Evolutionary conservation across 495 filamentous ascomycete species (phyloP), one percentile per base, ranked within the genome.

Genomic region (Stereocaulon alpinum): DNA sequence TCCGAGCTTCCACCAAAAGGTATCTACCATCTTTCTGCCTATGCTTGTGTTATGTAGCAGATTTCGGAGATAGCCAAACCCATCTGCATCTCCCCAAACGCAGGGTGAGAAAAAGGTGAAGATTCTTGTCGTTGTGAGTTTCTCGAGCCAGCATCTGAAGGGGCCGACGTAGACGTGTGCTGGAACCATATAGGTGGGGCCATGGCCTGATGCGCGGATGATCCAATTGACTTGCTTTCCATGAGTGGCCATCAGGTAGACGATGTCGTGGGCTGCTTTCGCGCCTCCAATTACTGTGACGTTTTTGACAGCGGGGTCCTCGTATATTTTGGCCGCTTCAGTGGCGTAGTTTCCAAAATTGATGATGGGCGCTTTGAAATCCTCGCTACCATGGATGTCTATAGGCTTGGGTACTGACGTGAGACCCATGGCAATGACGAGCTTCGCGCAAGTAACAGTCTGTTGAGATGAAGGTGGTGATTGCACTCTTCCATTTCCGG

Each of bases 241-340:
- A 1, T 77, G 73, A 0, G 78, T 75, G 2, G 82, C 85, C 64
- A 82, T 86, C 3, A 78, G 74, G 63, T 90, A 90, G 0, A 82
- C 88, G 3, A 82, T 81, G 74, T 94, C 90, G 76, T 81, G 90
- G 1, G 80, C 86, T 4, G 84, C 87, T 68, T 94, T 95, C 1
- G 80, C 82, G 10, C 80, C 84, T 15, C 89, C 87, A 50, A 89
- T 77, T 2, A 94, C 77, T 0, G 80, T 78, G 4, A 89, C 77
- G 14, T 63, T 24, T 64, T 55, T 61, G 61, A 69, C 77, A 55
- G 50, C 64, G 42, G 45, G 65, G 18, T 60, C 62, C 18, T 70
- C 57, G 18, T 79, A 61, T 6, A 77, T 51, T 20, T 65, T 51
- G 10, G 68, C 61, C 22, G 74, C 72, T 43, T 77, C 61, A 29